Conservation (phyloP, 2,329 filamentous ascomycete species). For the Blastomyces emzantsi region DNA sequence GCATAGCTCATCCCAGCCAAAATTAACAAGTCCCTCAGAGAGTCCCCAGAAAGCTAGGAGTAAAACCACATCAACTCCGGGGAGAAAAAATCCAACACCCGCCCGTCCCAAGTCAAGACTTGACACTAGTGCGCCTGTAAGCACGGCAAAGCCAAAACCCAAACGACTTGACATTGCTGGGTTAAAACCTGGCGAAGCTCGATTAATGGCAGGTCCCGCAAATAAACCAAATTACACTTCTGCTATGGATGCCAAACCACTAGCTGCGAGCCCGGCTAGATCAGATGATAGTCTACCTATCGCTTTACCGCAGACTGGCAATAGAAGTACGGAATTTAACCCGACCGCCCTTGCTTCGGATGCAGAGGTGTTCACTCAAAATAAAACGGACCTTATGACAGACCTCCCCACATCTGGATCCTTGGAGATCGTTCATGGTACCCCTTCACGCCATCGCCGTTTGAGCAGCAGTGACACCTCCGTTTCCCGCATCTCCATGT, state of each 20-base stretch:
- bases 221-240: slow-evolving; percentile 21
- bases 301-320: slow-evolving; percentile 39
- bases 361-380: slow-evolving; percentile 1
- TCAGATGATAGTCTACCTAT: slow-evolving; percentile 40
- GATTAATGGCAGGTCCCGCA: slow-evolving; percentile 17
- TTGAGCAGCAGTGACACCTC: slow-evolving; percentile 11
- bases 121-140: slow-evolving; percentile 22
- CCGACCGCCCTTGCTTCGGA: neutral
- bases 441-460: slow-evolving; percentile 9
- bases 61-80: slow-evolving; percentile 26
- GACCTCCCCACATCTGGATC: neutral
- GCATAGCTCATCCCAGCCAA: slow-evolving; percentile 16
- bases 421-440: neutral
- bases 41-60: slow-evolving; percentile 19
- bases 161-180: slow-evolving; percentile 28
- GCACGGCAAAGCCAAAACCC: slow-evolving; percentile 26
- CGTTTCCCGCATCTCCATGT: slow-evolving; percentile 14
- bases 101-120: slow-evolving; percentile 28
- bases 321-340: slow-evolving; percentile 16
- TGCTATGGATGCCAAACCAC: slow-evolving; percentile 17
- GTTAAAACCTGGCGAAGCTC: slow-evolving; percentile 23
- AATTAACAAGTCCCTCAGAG: slow-evolving; percentile 23
- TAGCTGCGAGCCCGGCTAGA: slow-evolving; percentile 18
- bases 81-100: slow-evolving; percentile 22
- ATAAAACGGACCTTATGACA: neutral